Evolutionary conservation across 2,329 filamentous ascomycete species (phyloP), one percentile per base, ranked within the genome.

Genomic region (Epichloe hybrida): DNA sequence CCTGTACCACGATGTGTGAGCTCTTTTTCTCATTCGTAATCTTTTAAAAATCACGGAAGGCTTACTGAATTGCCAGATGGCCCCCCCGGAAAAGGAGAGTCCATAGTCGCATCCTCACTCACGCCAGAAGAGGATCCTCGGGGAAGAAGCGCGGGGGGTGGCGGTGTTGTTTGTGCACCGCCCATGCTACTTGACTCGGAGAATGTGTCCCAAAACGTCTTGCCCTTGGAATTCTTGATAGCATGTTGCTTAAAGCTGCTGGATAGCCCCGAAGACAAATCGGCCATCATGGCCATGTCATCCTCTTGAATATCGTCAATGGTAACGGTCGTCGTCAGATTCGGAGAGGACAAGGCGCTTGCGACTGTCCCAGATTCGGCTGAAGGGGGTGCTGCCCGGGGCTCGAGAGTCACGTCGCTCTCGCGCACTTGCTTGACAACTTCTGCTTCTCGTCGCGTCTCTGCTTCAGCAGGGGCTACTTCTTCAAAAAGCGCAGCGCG

Each of bases 371-470:
- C 72, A 52, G 75, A 61, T 49, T 73, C 66, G 46, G 74, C 63
- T 11, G 67, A 65, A 57, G 60, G 52, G 52, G 68, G 57, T 45
- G 64, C 54, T 50, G 70, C 61, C 58, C 64, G 64, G 52, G 65
- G 70, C 51, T 79, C 77, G 13, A 81, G 69, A 46, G 81, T 80
- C 55, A 83, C 77, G 60, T 96, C 90, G 59, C 84, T 91, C 65
- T 97, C 93, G 41, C 89, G 85, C 31, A 97, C 90, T 67, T 96
- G 93, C 48, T 88, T 86, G 55, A 98, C 88, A 5, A 97, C 93
- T 67, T 97, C 91, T 38, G 91, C 89, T 71, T 98, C 93, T 39
- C 89, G 84, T 49, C 86, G 83, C 52, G 88, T 82, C 66, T 98
- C 93, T 41, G 85, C 84, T 59, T 98, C 93, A 9, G 95, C 74